Conservation (phyloP, 768 basidiomycete species). For the Naematelia aurantialba region DNA sequence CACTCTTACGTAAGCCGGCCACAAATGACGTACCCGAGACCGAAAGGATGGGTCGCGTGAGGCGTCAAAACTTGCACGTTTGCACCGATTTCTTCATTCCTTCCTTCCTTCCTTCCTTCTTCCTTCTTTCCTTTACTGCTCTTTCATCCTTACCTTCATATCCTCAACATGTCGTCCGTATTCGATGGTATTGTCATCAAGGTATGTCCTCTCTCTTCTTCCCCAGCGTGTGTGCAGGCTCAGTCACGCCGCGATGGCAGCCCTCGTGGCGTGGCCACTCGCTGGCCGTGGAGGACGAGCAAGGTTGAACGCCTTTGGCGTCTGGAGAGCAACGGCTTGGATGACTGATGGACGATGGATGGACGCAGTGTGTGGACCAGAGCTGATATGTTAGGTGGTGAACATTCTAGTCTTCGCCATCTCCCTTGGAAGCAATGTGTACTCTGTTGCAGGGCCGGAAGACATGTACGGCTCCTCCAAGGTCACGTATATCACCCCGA, state of each 20-base stretch:
- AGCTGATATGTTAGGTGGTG: constrained; percentile 53
- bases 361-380: neutral
- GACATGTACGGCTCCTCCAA: constrained; percentile 46
- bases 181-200: constrained; percentile 74
- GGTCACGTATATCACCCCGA: constrained; percentile 85
- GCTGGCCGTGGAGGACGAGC: too few relatives aligned
- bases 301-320: neutral
- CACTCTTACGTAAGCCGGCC: neutral
- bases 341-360: too few relatives aligned
- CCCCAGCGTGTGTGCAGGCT: too few relatives aligned
- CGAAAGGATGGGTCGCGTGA: neutral
- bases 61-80: neutral
- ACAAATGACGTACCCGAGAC: neutral
- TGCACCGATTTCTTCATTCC: constrained; percentile 1
- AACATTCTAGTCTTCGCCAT: constrained; percentile 79
- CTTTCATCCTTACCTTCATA: constrained; percentile 1
- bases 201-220: constrained; percentile 49
- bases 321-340: neutral
- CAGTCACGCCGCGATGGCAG: too few relatives aligned
- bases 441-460: constrained; percentile 72
- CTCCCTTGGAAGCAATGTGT: constrained; percentile 77
- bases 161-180: constrained; percentile 57
- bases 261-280: too few relatives aligned
- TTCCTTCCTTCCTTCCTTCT: constrained; percentile 6
- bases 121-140: neutral